Percentiles rank a stretch among this genome's conserved stretches.
Conservation (phyloP, 805 yeast species). For the Teunomyces cretensis region DNA sequence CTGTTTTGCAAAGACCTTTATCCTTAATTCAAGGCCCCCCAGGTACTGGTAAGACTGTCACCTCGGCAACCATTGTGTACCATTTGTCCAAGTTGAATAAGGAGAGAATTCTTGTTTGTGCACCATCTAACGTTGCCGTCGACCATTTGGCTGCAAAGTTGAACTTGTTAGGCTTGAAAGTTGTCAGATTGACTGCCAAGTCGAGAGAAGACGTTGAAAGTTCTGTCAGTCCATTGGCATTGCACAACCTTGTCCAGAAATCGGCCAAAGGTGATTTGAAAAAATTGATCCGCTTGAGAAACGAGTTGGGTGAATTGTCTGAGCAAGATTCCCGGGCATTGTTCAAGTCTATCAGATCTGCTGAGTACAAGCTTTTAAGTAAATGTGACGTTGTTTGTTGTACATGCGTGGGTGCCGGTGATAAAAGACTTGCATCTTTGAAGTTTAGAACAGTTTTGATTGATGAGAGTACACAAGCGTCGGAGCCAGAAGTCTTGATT, state of each 20-base stretch:
- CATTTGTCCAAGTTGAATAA: conserved; percentile 64
- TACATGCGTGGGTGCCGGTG: conserved; percentile 94
- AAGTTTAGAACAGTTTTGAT: conserved; percentile 77
- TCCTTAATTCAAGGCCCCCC: conserved; percentile 94
- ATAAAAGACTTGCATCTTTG: conserved; percentile 52
- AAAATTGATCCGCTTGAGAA: conserved; percentile 56
- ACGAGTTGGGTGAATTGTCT: conserved; percentile 69
- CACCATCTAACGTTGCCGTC: conserved; percentile 94
- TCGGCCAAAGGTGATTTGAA: conserved; percentile 56
- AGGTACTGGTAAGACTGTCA: conserved; percentile 88
- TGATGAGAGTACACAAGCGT: conserved; percentile 92
- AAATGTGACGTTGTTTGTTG: conserved; percentile 79
- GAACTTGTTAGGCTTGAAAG: conserved; percentile 67
- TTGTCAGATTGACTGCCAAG: conserved; percentile 73
- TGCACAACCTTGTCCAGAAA: conserved; percentile 52
- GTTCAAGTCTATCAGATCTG: conserved; percentile 38
- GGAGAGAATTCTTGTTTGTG: conserved; percentile 78
- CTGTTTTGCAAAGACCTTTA: conserved; percentile 68
- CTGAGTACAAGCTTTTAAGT: conserved; percentile 51
- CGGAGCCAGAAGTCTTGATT: conserved; percentile 88
- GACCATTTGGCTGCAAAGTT: conserved; percentile 83
- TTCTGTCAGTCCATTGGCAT: conserved; percentile 54
- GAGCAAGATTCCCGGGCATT: conserved; percentile 50
- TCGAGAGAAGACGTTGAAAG: conserved; percentile 80
- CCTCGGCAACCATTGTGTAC: conserved; percentile 84